phyloP scores from a whole-genome alignment of 2,329 filamentous ascomycete species.

The Escovopsis sp. region DNA sequence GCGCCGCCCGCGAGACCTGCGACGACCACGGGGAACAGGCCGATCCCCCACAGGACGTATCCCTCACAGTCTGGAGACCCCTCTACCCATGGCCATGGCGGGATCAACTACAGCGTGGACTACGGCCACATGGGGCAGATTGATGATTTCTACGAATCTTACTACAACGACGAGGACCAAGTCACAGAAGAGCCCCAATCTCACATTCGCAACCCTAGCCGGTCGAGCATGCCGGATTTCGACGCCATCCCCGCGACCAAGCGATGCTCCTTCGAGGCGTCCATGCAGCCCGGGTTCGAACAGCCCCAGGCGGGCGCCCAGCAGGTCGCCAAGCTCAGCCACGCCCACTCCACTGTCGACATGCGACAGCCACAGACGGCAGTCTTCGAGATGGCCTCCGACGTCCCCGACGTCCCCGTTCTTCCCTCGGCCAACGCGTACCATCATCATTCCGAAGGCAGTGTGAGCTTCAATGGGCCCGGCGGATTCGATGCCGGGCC shows the following conservation, averaged over 20 bases:
- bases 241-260: constrained; percentile 24
- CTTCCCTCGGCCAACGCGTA: constrained; percentile 17
- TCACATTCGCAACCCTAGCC: constrained; percentile 7
- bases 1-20: constrained; percentile 33
- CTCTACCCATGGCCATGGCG: constrained; percentile 11
- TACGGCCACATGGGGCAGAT: constrained; percentile 24
- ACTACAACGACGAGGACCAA: constrained; percentile 29
- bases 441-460: neutral
- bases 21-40: constrained; percentile 37
- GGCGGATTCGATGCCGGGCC: constrained; percentile 14
- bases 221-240: constrained; percentile 26
- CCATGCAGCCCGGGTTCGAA: constrained; percentile 25
- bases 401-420: constrained; percentile 42
- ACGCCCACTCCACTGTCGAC: constrained; percentile 54
- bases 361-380: constrained; percentile 49
- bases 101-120: constrained; percentile 13
- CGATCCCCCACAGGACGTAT: constrained; percentile 39
- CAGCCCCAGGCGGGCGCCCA: constrained; percentile 35
- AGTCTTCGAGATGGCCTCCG: constrained; percentile 58
- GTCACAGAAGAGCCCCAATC: constrained; percentile 10
- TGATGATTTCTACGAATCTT: constrained; percentile 40
- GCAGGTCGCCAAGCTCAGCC: constrained; percentile 38
- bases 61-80: constrained; percentile 13
- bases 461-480: constrained; percentile 9
- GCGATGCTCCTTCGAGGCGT: constrained; percentile 33